Base-by-base conservation (phyloP, 192 early-diverging fungal species). In the Geosiphon pyriformis region DNA sequence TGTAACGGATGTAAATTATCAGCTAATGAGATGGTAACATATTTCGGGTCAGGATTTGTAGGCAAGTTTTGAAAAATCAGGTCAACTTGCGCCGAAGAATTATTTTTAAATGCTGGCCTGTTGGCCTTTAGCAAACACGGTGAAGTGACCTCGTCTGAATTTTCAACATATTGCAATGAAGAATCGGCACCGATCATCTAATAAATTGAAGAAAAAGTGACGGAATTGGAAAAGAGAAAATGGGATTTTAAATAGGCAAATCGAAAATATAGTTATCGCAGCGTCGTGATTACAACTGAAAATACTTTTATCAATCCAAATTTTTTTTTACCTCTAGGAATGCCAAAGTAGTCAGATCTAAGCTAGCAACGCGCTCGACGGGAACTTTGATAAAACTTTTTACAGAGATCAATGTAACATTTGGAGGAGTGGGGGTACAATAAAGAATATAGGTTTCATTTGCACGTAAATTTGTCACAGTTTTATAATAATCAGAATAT, bases 271-370 rank as follows among this genome's bases (percentile, higher is more conserved):
- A n/a, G n/a, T n/a, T n/a, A n/a, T n/a, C n/a, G n/a, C n/a, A n/a
- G n/a, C n/a, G n/a, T n/a, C n/a, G n/a, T n/a, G n/a, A n/a, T n/a
- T n/a, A n/a, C n/a, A n/a, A n/a, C n/a, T n/a, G n/a, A n/a, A n/a
- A n/a, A n/a, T n/a, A n/a, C n/a, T n/a, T n/a, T n/a, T n/a, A n/a
- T n/a, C n/a, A n/a, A n/a, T n/a, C n/a, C n/a, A n/a, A n/a, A n/a
- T n/a, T n/a, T n/a, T n/a, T n/a, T n/a, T n/a, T n/a, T 42, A 55
- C 53, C 53, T 55, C 27, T 29, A 55, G 25, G 25, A 55, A 55
- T 1, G 22, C 12, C 12, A 55, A 11, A 22, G 23, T 23, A 23
- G 10, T 4, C 20, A 55, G 12, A 55, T 55, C 53, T 12, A 29
- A 12, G 25, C 20, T 29, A 29, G 53, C 53, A 55, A 4, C 27